A percentile compares a stretch with the other conserved stretches of the same genome.
Evolutionary conservation across 1,284 basidiomycete species (phyloP).

Genomic region (Ceraceosorus guamensis): DNA sequence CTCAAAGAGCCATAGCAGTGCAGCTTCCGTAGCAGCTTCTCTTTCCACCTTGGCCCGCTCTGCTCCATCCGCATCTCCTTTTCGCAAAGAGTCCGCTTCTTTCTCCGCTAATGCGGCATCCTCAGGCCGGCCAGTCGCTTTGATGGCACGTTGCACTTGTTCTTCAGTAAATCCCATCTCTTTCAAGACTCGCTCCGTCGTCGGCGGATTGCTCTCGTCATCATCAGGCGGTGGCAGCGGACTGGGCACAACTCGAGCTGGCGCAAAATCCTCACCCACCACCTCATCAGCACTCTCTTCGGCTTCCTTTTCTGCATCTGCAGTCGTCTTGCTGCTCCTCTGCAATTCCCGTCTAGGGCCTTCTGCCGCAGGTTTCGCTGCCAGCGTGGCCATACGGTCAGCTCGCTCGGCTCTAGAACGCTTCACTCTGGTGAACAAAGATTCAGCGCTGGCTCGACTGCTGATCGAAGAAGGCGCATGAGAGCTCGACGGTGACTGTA

Average conservation of each 20-base stretch:
- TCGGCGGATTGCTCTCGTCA: conserved; percentile 1
- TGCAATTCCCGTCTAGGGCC: background rate
- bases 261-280: too few relatives aligned
- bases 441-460: background rate
- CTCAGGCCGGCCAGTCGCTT: background rate
- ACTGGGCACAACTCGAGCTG: background rate
- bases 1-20: conserved; percentile 1
- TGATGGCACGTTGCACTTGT: background rate
- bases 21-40: background rate
- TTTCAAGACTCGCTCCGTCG: background rate
- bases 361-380: background rate
- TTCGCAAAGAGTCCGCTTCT: background rate
- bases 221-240: conserved; percentile 6
- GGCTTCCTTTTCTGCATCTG: background rate
- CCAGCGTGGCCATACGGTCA: background rate
- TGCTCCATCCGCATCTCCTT: background rate
- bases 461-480: background rate
- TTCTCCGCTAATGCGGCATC: too few relatives aligned
- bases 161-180: conserved; percentile 2
- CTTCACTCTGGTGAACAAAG: background rate
- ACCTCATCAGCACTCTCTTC: background rate
- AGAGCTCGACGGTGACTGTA: background rate
- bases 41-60: background rate
- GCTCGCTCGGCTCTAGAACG: background rate
- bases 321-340: background rate